These are phyloP conservation scores for Fusarium nodosum DNA, from an alignment of 2,329 filamentous ascomycete genomes.

Conservation along the genomic window DNA sequence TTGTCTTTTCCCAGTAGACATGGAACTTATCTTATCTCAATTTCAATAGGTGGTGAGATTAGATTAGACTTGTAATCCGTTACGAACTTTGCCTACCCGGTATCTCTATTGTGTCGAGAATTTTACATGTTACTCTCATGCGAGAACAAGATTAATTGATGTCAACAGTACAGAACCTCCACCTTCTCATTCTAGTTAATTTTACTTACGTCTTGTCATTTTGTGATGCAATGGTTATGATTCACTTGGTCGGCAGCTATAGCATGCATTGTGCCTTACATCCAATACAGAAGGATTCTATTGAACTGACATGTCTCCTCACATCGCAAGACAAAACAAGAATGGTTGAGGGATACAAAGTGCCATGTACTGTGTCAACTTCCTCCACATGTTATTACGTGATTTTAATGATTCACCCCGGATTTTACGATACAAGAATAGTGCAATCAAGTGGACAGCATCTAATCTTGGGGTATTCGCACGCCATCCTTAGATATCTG, in stretches of 20 bases:
- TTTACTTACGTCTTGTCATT: background rate
- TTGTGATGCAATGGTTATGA: background rate
- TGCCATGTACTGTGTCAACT: background rate
- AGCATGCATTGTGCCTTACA: too few species aligned
- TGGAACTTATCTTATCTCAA: background rate
- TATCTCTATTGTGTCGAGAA: background rate
- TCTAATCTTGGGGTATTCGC: slow-evolving; percentile 10
- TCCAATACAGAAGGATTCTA: too few species aligned
- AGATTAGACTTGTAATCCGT: background rate
- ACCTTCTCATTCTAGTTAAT: background rate
- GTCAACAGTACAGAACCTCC: background rate
- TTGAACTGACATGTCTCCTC: too few species aligned
- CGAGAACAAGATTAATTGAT: too few species aligned
- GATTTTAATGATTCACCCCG: background rate
- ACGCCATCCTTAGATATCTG: slow-evolving; percentile 2
- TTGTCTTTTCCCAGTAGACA: background rate
- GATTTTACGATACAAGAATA: background rate
- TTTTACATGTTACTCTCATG: too few species aligned
- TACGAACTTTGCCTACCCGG: background rate
- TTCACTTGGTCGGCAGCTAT: background rate
- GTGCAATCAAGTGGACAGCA: slow-evolving; percentile 16
- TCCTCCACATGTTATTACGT: background rate
- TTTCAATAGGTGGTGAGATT: background rate
- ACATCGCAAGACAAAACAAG: background rate
- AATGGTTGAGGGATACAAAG: background rate